Percentiles rank a stretch among this genome's conserved stretches.
Conservation (phyloP, 192 early-diverging fungal species). For the Coemansia sp. region DNA sequence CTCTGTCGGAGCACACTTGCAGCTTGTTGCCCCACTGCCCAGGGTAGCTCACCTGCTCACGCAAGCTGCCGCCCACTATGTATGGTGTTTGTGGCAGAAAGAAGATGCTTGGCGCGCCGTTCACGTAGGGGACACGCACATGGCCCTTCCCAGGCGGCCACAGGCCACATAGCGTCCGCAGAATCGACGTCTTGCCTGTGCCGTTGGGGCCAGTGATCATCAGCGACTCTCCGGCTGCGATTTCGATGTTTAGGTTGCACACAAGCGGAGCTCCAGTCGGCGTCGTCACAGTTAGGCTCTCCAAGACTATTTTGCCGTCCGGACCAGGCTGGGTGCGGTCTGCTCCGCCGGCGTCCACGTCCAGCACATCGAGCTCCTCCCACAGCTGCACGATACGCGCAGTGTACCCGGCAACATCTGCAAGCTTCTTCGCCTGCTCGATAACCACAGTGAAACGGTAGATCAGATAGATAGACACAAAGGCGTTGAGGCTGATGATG, state of each 20-base stretch:
- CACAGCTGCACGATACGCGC: conserved; percentile 79
- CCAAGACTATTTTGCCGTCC: conserved; percentile 8
- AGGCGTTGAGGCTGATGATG: conserved; percentile 78
- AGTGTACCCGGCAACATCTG: conserved; percentile 80
- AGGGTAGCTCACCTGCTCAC: conserved; percentile 68
- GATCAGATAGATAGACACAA: conserved; percentile 83
- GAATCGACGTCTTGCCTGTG: conserved; percentile 78
- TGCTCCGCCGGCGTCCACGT: neutral
- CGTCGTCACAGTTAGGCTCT: conserved; percentile 25
- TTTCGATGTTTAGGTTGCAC: conserved; percentile 48
- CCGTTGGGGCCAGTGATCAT: conserved; percentile 79
- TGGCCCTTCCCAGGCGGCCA: conserved; percentile 65
- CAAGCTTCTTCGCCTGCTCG: conserved; percentile 65
- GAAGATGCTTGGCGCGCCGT: conserved; percentile 50
- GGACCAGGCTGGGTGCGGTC: neutral
- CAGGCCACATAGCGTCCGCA: conserved; percentile 74
- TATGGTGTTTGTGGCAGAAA: conserved; percentile 73
- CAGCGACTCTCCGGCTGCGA: conserved; percentile 60
- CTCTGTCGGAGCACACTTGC: conserved; percentile 29
- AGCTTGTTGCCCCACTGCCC: conserved; percentile 23
- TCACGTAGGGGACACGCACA: conserved; percentile 26
- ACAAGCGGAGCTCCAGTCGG: conserved; percentile 32
- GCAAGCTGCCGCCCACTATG: conserved; percentile 60
- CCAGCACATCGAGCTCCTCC: conserved; percentile 62
- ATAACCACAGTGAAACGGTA: conserved; percentile 74